Evolutionary conservation across 2,329 filamentous ascomycete species (phyloP).

Genomic region (Coniochaeta prunicola): DNA sequence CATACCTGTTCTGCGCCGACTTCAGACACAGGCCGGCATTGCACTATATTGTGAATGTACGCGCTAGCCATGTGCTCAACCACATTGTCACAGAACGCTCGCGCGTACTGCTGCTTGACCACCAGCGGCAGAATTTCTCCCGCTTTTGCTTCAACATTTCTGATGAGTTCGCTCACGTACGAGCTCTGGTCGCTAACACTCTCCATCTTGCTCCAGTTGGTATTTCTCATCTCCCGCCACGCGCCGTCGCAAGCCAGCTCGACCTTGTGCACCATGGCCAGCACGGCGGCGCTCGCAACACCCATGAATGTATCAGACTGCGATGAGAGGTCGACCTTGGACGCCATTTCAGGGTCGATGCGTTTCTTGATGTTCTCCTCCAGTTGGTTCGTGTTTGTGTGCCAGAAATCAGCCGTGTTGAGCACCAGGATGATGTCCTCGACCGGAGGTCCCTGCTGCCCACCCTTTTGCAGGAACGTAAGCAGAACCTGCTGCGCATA

Average conservation of each 20-base stretch:
- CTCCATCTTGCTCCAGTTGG: slow-evolving; percentile 90
- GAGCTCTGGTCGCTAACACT: slow-evolving; percentile 88
- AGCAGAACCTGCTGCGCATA: slow-evolving; percentile 91
- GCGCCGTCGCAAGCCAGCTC: slow-evolving; percentile 76
- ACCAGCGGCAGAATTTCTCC: slow-evolving; percentile 70
- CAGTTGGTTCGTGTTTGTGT: slow-evolving; percentile 83
- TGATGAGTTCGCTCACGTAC: slow-evolving; percentile 78
- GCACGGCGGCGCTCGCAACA: slow-evolving; percentile 80
- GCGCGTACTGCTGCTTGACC: slow-evolving; percentile 86
- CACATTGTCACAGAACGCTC: slow-evolving; percentile 93
- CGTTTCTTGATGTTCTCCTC: slow-evolving; percentile 91
- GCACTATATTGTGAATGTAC: slow-evolving; percentile 78
- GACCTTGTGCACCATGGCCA: slow-evolving; percentile 75
- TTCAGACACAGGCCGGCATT: slow-evolving; percentile 86
- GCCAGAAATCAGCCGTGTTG: slow-evolving; percentile 97
- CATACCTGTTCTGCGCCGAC: slow-evolving; percentile 83
- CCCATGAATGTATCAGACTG: slow-evolving; percentile 95
- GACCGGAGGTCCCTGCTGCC: slow-evolving; percentile 43
- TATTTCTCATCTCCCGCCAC: slow-evolving; percentile 97
- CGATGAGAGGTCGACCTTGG: slow-evolving; percentile 78
- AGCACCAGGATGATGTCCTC: slow-evolving; percentile 80
- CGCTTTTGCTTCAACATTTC: slow-evolving; percentile 62
- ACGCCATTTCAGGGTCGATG: slow-evolving; percentile 70
- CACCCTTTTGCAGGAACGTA: slow-evolving; percentile 55
- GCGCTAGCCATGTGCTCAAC: slow-evolving; percentile 76